A percentile compares a stretch with the other conserved stretches of the same genome.
phyloP scores from a whole-genome alignment of 257 asterid genomes.

The Solanum chilense region DNA sequence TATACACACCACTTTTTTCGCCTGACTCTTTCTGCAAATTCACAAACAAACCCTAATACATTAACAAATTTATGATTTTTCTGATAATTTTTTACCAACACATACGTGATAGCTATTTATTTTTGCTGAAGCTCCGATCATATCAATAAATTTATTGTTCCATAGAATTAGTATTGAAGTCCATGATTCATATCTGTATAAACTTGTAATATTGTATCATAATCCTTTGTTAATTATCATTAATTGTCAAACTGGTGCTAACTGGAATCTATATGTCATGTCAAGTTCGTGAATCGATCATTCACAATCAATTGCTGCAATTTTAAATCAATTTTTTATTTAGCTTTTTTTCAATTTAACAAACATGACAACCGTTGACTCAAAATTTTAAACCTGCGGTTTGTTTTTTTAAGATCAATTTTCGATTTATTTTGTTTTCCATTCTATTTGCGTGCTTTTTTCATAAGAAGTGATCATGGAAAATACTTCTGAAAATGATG shows the following conservation, averaged over 20 bases:
- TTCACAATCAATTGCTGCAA: not conserved
- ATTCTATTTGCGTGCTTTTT: not conserved
- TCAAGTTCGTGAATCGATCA: not conserved
- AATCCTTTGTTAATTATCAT: not conserved
- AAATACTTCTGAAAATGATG: not conserved
- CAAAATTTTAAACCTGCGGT: not conserved
- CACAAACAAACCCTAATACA: not conserved
- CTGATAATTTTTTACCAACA: not conserved
- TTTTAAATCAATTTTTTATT: not conserved
- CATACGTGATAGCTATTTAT: not conserved
- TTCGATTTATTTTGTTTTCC: not conserved
- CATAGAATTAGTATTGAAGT: not conserved
- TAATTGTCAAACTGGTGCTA: not conserved
- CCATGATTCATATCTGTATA: not conserved
- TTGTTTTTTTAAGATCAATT: not conserved
- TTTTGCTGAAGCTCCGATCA: not conserved
- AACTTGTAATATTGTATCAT: not conserved
- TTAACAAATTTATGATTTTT: not conserved
- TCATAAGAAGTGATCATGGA: not conserved
- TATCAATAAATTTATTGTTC: no score
- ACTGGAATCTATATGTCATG: not conserved
- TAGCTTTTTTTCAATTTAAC: not conserved
- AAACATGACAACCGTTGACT: not conserved
- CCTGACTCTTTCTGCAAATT: slow-evolving; percentile 65
- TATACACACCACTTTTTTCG: slow-evolving; percentile 85